Base-by-base conservation (phyloP, 805 yeast genomes). In the Saturnispora zaruensis region DNA sequence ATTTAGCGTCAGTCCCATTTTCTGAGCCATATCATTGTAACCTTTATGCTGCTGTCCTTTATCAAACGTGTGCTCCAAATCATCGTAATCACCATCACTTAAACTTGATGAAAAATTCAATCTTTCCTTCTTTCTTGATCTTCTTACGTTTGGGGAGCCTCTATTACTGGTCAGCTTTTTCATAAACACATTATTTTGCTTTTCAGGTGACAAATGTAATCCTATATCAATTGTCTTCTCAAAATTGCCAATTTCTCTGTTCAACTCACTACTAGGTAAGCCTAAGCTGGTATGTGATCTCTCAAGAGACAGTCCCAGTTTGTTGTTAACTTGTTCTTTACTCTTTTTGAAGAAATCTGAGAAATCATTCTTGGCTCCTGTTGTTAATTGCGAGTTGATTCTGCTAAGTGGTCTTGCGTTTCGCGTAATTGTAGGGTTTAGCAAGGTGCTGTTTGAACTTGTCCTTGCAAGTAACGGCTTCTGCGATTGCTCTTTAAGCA, bases 331-430 rank as follows among this genome's bases (percentile, higher is more conserved):
- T 25, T 52, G 21, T 11, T 26, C 37, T 36, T 52, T 52, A 9
- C 52, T 46, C 21, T 46, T 38, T 18, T 52, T 52, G n/a, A 52
- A 52, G 32, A 52, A 49, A 16, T 38, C 55, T 3, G 55, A 51
- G 38, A 52, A 44, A 25, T 49, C 48, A 34, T 49, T 47, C 2
- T 46, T 41, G 5, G 38, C 46, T 6, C 49, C 48, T n/a, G 50
- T 26, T 32, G 52, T 52, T 16, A 52, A 26, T 26, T 52, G 51
- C 8, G 50, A 46, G 9, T 38, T 43, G 20, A 51, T 49, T 23
- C 28, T 51, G 9, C 49, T 25, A n/a, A 38, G 25, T 21, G 25
- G 25, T 20, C 24, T 36, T 7, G 40, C 20, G 20, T 36, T 36
- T 18, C 40, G 40, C 18, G 40, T 36, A 16, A 36, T 36, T 18